phyloP scores from a whole-genome alignment of 495 filamentous ascomycete species.

The Penicillium manginii region DNA sequence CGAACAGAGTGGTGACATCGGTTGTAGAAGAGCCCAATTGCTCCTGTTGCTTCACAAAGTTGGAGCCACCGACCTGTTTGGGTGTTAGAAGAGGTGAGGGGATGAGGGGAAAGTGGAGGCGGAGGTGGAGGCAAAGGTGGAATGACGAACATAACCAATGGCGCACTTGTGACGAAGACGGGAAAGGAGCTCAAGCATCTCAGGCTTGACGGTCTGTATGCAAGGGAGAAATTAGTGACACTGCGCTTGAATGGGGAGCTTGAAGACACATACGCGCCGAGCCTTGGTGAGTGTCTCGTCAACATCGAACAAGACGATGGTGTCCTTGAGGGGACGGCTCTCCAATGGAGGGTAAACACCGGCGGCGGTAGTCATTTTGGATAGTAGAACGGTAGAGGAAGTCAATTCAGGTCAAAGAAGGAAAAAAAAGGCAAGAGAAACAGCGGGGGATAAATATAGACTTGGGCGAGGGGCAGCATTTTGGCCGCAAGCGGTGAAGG shows the following conservation, averaged over 20 bases:
- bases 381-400: constrained; percentile 1
- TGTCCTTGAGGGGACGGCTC: constrained; percentile 82
- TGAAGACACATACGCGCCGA: constrained; percentile 59
- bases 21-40: constrained; percentile 72
- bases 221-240: constrained; percentile 14
- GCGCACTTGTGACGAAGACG: constrained; percentile 83
- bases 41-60: constrained; percentile 93
- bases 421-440: constrained; percentile 2
- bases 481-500: constrained; percentile 39
- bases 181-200: constrained; percentile 82
- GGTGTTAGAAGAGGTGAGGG: background rate
- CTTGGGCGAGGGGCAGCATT: constrained; percentile 17
- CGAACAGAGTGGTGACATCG: constrained; percentile 80
- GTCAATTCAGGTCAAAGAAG: background rate
- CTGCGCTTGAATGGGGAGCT: background rate
- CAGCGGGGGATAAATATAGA: constrained; percentile 24
- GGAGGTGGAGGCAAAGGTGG: background rate
- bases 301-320: constrained; percentile 91
- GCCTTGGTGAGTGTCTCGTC: constrained; percentile 85
- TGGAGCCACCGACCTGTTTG: constrained; percentile 70
- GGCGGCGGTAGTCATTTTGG: constrained; percentile 49
- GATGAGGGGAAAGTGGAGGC: constrained; percentile 15
- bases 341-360: constrained; percentile 72
- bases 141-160: constrained; percentile 72
- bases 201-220: constrained; percentile 63